Evolutionary conservation across 2,329 filamentous ascomycete genomes (phyloP), one percentile per base, ranked within the genome.

Genomic region (Cephalotrichum gorgonifer): DNA sequence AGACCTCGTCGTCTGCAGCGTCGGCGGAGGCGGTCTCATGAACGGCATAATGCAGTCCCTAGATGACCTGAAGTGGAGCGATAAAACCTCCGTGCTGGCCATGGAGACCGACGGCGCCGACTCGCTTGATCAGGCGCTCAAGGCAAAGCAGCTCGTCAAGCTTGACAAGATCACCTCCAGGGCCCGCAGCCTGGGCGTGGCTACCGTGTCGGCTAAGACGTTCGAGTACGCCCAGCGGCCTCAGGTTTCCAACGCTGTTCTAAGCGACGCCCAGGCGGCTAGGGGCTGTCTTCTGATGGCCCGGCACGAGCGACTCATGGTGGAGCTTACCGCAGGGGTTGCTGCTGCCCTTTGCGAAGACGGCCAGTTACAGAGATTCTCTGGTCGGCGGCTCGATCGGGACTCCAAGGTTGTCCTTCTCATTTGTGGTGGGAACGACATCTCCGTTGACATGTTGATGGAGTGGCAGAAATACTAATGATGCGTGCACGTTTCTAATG

Each of bases 291-390:
- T 85, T 58, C 73, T 79, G 25, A 82, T 96, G 53, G 83, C 87
- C 9, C 86, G 96, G 54, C 88, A 95, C 52, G 86, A 90, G 57
- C 72, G 85, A 23, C 68, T 91, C 49, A 70, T 95, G 50, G 87
- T 95, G 3, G 91, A 97, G 69, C 72, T 85, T 31, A 82, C 89
- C 0, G 95, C 91, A 62, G 89, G 90, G 1, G 88, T 91, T 5
- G 85, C 84, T 47, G 66, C 95, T 14, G 60, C 60, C 9, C 49
- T 64, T 11, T 60, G 58, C 17, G 61, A 64, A 30, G 53, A 54
- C 23, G 54, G 55, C 0, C 47, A 54, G 38, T 44, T 64, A 27
- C 50, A 53, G 26, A 47, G 58, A 31, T 47, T 59, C 28, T 46
- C 44, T 14, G 53, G 59, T 2, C 56, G 56, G 0, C 52, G 52